These are phyloP conservation scores for Phaffia rhodozyma DNA, from an alignment of 1,284 basidiomycete species.

Conservation along the genomic window DNA sequence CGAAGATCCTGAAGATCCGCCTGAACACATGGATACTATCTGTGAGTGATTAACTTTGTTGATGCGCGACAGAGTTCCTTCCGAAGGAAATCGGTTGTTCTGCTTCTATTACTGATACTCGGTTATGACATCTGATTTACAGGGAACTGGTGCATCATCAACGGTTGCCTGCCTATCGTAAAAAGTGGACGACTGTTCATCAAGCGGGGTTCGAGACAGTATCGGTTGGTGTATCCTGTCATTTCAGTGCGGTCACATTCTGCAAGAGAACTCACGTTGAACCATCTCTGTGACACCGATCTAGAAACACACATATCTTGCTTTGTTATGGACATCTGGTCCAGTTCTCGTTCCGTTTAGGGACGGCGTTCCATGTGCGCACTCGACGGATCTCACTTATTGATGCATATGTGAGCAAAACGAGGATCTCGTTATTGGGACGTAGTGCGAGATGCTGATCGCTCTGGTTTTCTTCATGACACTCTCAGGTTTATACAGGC, in stretches of 20 bases:
- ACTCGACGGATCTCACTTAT: conserved; percentile 45
- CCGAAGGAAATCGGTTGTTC: not conserved
- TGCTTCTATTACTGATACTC: conserved; percentile 46
- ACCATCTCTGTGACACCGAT: conserved; percentile 32
- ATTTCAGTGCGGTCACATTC: not conserved
- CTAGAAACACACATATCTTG: conserved; percentile 30
- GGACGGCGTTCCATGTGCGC: conserved; percentile 42
- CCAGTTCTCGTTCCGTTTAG: conserved; percentile 46
- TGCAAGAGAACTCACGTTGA: conserved; percentile 1
- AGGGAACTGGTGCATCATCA: conserved; percentile 54
- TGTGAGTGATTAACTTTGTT: not conserved
- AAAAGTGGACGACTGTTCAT: conserved; percentile 58
- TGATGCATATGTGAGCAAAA: conserved; percentile 57
- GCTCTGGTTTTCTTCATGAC: conserved; percentile 32
- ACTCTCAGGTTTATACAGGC: conserved; percentile 44
- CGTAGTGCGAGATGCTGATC: not conserved
- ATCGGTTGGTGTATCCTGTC: conserved; percentile 43
- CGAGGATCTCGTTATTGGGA: not conserved
- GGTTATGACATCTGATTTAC: conserved; percentile 46
- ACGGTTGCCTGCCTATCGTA: conserved; percentile 58
- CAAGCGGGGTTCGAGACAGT: conserved; percentile 54
- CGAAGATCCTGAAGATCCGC: conserved; percentile 19
- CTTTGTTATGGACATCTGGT: conserved; percentile 54
- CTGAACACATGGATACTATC: conserved; percentile 20
- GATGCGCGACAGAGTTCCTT: not conserved